Base-by-base conservation (phyloP, 2,329 filamentous ascomycete genomes). In the Drechslerella stenobrocha region DNA sequence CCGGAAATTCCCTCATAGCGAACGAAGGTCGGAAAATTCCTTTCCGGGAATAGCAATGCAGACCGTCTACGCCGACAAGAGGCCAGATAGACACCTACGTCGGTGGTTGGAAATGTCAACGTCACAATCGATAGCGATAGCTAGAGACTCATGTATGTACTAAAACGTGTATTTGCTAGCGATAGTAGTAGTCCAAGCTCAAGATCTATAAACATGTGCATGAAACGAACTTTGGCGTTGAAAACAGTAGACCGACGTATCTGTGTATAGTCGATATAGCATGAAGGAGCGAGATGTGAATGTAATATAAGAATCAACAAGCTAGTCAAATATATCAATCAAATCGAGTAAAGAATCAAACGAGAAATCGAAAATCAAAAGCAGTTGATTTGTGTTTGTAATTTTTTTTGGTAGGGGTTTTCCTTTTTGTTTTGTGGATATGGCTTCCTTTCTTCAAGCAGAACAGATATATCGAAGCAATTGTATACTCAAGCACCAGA, bases 1-100 rank as follows among this genome's bases (percentile, higher is more conserved):
- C 47, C 42, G 57, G 42, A 66, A 66, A 66, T 66, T 66, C 61
- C 61, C 61, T 66, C 61, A 66, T 66, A 66, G 52, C 40, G 52
- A 56, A 44, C 45, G 15, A 18, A 42, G 15, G 3, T 18, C 37
- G 3, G 37, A 20, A 42, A 42, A 42, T 18, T 42, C 15, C 37
- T 18, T 3, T 48, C 30, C 37, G 9, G 37, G 37, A 5, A 4
- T 18, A 20, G 15, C 37, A 18, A 18, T n/a, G 4, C 13, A 7
- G 2, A 42, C 15, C 9, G 15, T 18, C 37, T n/a, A 42, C n/a
- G n/a, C n/a, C n/a, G n/a, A n/a, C n/a, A n/a, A 42, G 3, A 11
- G 11, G 5, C 28, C 11, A 11, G 28, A 5, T 30, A 11, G 11
- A 30, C 28, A 30, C 28, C 28, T 5, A 30, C 5, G 11, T 5